Base-by-base conservation (phyloP, 306 rosid genomes). In the Alnus rubra region DNA sequence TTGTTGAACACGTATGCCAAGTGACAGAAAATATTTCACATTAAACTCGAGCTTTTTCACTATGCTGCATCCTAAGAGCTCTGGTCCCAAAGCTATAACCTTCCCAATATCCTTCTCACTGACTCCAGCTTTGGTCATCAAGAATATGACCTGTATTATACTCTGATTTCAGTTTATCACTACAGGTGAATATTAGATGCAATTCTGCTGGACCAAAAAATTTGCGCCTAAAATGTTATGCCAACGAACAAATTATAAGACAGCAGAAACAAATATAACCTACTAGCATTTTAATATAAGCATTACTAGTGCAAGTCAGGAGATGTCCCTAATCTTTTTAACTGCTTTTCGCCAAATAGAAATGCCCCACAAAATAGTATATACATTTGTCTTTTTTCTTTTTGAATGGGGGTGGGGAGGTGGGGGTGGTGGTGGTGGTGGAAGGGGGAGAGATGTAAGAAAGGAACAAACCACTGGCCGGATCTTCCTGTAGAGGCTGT, bases 71-170 rank as follows among this genome's bases (percentile, higher is more conserved):
- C 97, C 97, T 81, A 92, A 84, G 80, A 94, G 97, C 87, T 94
- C 97, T 19, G 97, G 97, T 81, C 88, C 97, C 84, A 88, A 75
- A 80, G 98, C 98, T 74, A 94, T 70, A 52, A 88, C 93, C 86
- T 94, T 92, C 74, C 81, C 94, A 75, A 94, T 91, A 79, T 90
- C 89, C 76, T 42, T 85, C 85, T 89, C 84, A 50, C 44, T 85
- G 62, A 94, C 98, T 81, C 98, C 95, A 69, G 89, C 97, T 81
- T 82, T 91, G 49, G 97, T 94, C 88, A 91, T 85, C 89, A 94
- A 91, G 90, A 89, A 94, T 84, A 94, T 91, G 78, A 94, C 94
- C 97, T 92, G 83, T 33, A 82, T 67, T 56, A 75, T 50, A 71
- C 76, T 88, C 64, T 56, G 71, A 68, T 83, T 84, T 84, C 85